Evolutionary conservation across 257 asterid genomes (phyloP), one percentile per base, ranked within the genome.

Genomic region (Penstemon barbatus): DNA sequence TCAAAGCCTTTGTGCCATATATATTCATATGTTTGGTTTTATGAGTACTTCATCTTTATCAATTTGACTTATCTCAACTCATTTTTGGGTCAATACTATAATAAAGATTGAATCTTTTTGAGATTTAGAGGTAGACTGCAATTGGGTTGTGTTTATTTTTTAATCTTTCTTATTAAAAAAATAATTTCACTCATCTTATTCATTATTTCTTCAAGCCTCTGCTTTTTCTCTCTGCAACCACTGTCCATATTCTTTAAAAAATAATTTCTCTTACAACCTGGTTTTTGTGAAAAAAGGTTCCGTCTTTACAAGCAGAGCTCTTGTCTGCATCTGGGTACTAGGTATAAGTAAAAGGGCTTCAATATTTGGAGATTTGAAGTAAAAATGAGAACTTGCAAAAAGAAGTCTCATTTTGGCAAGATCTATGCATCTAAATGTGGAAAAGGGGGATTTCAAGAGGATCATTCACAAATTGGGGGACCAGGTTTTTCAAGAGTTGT

Each of bases 401-500:
- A 68, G 41, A 85, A 71, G 80, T 68, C 78, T 51, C 80, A 78
- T 49, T 79, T 85, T 69, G 79, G 87, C 80, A 81, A 72, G 36
- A 42, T 83, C 50, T 81, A 77, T 63, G 41, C 83, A 71, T 79
- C 85, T 74, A 75, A 72, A 36, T 77, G 85, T 76, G 75, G 75
- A n/a, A 84, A 77, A 50, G 71, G 77, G 54, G 62, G 63, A 52
- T 64, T 57, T 7, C 74, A 71, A 51, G 86, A 81, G 6, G 87
- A 79, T 45, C 81, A 80, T 38, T 73, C 79, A 8, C 88, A 75
- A 74, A 85, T 88, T 72, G 92, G 95, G 49, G 83, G 92, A 10
- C 84, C 92, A 3, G 96, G 92, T 13, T 88, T 82, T 62, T 88
- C 90, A 37, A 81, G 96, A 60, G 74, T 84, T 68, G 90, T 88